Conservation (phyloP, 805 yeast species). For the Maudiozyma serrabonitensis region DNA sequence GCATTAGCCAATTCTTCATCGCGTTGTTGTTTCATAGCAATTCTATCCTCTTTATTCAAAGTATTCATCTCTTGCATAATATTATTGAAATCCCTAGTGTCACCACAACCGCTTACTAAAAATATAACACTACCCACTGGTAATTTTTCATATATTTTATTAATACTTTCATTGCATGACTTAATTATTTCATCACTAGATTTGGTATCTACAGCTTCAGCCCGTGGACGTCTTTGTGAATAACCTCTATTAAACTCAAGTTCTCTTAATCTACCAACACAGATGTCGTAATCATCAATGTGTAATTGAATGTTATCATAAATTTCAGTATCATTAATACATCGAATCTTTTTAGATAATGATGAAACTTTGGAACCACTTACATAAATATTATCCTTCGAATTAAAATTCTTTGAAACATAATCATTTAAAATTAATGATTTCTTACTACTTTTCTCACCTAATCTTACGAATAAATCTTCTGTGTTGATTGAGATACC, state of each 20-base stretch:
- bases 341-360: constrained; percentile 28
- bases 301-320: constrained; percentile 34
- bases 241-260: constrained; percentile 37
- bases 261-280: constrained; percentile 49
- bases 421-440: constrained; percentile 31
- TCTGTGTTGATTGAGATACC: constrained; percentile 44
- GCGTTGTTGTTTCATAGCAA: constrained; percentile 35
- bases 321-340: constrained; percentile 52
- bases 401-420: constrained; percentile 13
- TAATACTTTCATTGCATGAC: constrained; percentile 37
- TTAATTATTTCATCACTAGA: constrained; percentile 6
- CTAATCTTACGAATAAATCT: constrained; percentile 34
- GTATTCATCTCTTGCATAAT: constrained; percentile 36
- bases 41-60: constrained; percentile 32
- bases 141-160: constrained; percentile 38
- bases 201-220: constrained; percentile 1
- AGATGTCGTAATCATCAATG: constrained; percentile 36
- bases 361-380: background rate
- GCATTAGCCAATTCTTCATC: constrained; percentile 39
- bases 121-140: constrained; percentile 55
- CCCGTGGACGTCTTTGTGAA: constrained; percentile 18
- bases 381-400: background rate
- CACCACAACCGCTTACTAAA: constrained; percentile 54
- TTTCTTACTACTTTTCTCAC: constrained; percentile 18
- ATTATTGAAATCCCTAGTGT: constrained; percentile 36